Conservation (phyloP, 176 grass and related monocot genomes). For the Alopecurus myosuroides region DNA sequence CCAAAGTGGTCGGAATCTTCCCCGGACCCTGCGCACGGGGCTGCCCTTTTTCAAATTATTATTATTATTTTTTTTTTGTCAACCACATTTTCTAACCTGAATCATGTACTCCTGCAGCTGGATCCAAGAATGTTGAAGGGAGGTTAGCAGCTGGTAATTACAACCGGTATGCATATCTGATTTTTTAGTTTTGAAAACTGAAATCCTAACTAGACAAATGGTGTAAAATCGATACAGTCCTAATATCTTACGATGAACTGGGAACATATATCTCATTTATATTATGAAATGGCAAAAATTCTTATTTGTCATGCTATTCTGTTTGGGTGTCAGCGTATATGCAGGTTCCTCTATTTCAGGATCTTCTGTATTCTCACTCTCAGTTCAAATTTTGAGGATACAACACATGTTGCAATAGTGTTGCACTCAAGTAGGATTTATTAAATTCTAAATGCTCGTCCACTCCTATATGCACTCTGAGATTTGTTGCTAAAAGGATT, state of each 20-base stretch:
- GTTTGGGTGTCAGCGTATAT: not conserved
- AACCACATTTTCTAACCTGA: constrained; percentile 6
- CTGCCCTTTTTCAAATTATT: too few relatives aligned
- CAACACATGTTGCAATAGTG: not conserved
- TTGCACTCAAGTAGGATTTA: not conserved
- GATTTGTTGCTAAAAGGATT: not conserved
- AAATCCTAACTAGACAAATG: not conserved
- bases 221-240: not conserved
- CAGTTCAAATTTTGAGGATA: not conserved
- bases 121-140: constrained; percentile 76
- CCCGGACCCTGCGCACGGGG: too few relatives aligned
- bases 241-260: not conserved
- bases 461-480: not conserved
- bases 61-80: not conserved
- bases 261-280: not conserved
- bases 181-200: not conserved
- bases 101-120: constrained; percentile 42
- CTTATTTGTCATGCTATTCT: not conserved
- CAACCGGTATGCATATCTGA: constrained; percentile 36
- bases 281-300: constrained; percentile 2
- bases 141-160: constrained; percentile 78
- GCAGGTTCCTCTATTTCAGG: not conserved
- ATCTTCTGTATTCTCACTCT: not conserved
- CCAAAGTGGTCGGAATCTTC: too few relatives aligned
- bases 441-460: not conserved